Conservation (phyloP, 371 early-diverging fungal genomes). For the Neoconidiobolus thromboides region DNA sequence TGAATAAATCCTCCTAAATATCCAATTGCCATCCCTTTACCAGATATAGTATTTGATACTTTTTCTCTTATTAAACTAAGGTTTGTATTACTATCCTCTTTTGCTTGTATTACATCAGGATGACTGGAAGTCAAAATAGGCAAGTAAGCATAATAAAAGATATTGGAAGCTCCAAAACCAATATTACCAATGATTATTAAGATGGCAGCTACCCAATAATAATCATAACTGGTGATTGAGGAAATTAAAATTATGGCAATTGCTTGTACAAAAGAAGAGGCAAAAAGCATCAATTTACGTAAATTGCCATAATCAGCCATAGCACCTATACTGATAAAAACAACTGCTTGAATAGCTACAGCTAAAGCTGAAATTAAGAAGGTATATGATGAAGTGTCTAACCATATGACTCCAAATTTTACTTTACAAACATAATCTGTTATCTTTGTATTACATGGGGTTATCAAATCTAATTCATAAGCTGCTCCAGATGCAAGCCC, state of each 20-base stretch:
- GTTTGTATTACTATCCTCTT: neutral
- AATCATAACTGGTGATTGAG: constrained; percentile 15
- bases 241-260: constrained; percentile 19
- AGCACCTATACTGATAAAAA: constrained; percentile 32
- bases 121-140: constrained; percentile 27
- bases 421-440: too few relatives aligned
- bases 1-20: constrained; percentile 16
- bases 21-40: constrained; percentile 17
- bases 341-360: constrained; percentile 30
- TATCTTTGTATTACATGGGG: too few relatives aligned
- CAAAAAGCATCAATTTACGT: constrained; percentile 15
- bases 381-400: too few relatives aligned
- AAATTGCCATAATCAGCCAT: constrained; percentile 34
- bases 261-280: constrained; percentile 14
- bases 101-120: constrained; percentile 13
- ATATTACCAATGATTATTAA: constrained; percentile 22
- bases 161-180: constrained; percentile 26
- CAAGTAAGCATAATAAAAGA: constrained; percentile 35
- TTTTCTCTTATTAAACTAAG: constrained; percentile 8
- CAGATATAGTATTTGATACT: constrained; percentile 23
- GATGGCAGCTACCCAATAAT: constrained; percentile 20
- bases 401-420: too few relatives aligned
- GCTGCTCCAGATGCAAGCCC: too few relatives aligned
- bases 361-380: constrained; percentile 3
- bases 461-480: too few relatives aligned